phyloP scores from a whole-genome alignment of 73 alveolate genomes.

The Paraurostyla sp. region DNA sequence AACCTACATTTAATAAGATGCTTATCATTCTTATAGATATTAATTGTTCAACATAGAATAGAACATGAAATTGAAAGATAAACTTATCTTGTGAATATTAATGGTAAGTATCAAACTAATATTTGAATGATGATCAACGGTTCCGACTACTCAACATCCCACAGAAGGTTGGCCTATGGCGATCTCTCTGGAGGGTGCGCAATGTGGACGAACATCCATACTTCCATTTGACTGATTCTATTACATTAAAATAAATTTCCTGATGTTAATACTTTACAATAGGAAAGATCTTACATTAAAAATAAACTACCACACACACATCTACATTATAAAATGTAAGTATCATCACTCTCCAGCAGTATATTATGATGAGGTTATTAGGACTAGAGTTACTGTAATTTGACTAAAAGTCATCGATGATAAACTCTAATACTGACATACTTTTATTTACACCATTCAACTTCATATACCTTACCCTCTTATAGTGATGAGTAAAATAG shows the following conservation, averaged over 20 bases:
- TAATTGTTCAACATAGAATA: background rate
- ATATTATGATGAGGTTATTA: constrained; percentile 30
- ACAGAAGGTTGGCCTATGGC: background rate
- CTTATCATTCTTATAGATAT: background rate
- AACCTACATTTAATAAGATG: background rate
- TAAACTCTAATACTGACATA: constrained; percentile 54
- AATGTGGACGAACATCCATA: constrained; percentile 59
- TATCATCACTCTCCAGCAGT: background rate
- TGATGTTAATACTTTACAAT: no score
- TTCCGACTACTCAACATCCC: constrained; percentile 62
- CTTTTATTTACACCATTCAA: background rate
- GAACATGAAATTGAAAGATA: background rate
- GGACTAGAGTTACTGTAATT: constrained; percentile 64
- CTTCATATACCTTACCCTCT: background rate
- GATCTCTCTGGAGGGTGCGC: background rate
- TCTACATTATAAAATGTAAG: no score
- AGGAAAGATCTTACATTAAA: no score
- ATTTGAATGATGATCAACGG: constrained; percentile 47
- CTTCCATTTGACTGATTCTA: constrained; percentile 42
- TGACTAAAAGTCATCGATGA: constrained; percentile 49
- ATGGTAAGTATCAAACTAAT: background rate
- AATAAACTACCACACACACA: no score
- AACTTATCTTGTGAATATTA: background rate
- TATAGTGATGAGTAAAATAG: background rate
- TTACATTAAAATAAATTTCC: no score